These are phyloP conservation scores for Pinus taeda DNA, from an alignment of 75 land plant species.

Conservation along the genomic window DNA sequence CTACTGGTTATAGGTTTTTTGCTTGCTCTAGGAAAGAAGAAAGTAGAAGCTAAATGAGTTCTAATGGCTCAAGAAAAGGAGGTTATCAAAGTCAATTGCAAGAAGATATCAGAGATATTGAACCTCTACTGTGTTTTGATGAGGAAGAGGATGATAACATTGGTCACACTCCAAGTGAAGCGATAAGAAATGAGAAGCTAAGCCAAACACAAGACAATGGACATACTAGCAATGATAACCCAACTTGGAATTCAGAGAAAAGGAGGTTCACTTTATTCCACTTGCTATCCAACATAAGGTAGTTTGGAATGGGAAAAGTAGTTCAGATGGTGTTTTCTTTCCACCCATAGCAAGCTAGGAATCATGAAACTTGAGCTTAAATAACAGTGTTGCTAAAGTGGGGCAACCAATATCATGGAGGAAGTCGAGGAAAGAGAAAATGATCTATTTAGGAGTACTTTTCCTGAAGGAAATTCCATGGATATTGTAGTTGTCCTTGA, in stretches of 20 bases:
- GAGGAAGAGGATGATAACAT: conserved; percentile 71
- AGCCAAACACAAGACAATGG: not conserved
- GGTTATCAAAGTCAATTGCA: conserved; percentile 12
- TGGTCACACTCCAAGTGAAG: conserved; percentile 43
- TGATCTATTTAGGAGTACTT: conserved; percentile 43
- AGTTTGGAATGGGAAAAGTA: not conserved
- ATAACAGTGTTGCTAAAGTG: not conserved
- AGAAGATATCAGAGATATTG: conserved; percentile 67
- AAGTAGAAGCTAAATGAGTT: not conserved
- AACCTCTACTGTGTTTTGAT: conserved; percentile 58
- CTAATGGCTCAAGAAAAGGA: conserved; percentile 5
- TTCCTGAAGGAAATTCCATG: conserved; percentile 63
- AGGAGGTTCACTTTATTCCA: conserved; percentile 8
- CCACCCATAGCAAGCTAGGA: not conserved
- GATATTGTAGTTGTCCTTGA: conserved; percentile 63
- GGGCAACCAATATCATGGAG: conserved; percentile 10
- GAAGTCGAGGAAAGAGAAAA: conserved; percentile 35
- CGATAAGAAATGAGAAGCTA: too few relatives aligned
- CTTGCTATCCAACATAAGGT: not conserved
- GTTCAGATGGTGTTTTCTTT: not conserved
- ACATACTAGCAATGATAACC: not conserved
- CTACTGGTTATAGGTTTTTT: not conserved
- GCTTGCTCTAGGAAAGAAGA: not conserved
- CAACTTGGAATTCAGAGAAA: not conserved
- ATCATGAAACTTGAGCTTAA: conserved; percentile 7